Evolutionary conservation across 2,329 filamentous ascomycete genomes (phyloP).

Genomic region (Colletotrichum sp.): DNA sequence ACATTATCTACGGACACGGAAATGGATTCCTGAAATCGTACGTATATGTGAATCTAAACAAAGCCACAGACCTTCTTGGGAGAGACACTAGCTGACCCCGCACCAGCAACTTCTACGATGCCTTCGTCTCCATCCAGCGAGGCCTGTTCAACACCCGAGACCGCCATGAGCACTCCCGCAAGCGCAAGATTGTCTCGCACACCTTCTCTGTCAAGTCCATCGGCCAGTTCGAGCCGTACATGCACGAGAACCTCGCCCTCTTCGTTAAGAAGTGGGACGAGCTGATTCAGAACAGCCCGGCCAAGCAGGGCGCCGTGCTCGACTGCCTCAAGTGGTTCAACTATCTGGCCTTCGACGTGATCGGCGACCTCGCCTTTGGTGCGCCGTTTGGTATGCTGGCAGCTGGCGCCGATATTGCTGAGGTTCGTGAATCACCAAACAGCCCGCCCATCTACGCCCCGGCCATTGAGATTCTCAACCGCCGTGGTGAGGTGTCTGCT

Average conservation of each 20-base stretch:
- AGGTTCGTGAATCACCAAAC: constrained; percentile 51
- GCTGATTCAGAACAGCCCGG: constrained; percentile 40
- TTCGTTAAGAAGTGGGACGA: constrained; percentile 78
- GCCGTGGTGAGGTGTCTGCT: constrained; percentile 84
- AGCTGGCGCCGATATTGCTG: constrained; percentile 20
- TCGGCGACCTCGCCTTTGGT: constrained; percentile 26
- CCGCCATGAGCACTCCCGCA: constrained; percentile 81
- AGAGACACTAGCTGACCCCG: background rate
- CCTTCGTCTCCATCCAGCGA: constrained; percentile 85
- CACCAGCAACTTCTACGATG: constrained; percentile 82
- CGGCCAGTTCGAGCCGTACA: constrained; percentile 87
- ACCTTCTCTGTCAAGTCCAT: constrained; percentile 86
- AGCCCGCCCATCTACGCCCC: constrained; percentile 71
- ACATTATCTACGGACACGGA: constrained; percentile 78
- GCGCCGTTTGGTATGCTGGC: constrained; percentile 25
- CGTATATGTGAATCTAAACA: constrained; percentile 25
- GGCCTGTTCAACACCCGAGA: constrained; percentile 91
- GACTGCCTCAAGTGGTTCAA: constrained; percentile 62
- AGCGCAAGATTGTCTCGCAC: constrained; percentile 87
- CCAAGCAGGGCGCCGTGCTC: constrained; percentile 52
- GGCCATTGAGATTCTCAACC: constrained; percentile 88
- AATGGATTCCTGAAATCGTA: constrained; percentile 78
- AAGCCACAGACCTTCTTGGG: background rate
- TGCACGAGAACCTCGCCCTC: constrained; percentile 77
- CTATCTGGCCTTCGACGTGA: constrained; percentile 24